These are phyloP conservation scores for Chlorencoelia australis DNA, from an alignment of 2,329 filamentous ascomycete species.

Conservation along the genomic window DNA sequence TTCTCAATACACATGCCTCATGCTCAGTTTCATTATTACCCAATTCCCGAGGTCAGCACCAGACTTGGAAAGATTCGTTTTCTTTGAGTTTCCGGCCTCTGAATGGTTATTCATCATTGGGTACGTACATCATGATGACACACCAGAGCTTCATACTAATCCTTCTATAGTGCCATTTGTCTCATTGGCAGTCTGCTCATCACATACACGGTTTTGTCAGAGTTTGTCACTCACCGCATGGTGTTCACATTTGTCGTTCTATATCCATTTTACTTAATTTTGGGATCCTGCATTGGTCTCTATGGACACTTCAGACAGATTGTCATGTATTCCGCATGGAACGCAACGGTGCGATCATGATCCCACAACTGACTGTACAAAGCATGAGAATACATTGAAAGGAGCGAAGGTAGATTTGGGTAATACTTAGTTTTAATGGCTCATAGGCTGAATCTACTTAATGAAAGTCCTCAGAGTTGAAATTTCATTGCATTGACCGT, in stretches of 20 bases:
- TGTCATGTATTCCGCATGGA: conserved; percentile 36
- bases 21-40: conserved; percentile 35
- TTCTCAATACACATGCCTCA: conserved; percentile 37
- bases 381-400: too few relatives aligned
- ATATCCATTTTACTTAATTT: conserved; percentile 33
- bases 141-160: neutral
- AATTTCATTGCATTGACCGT: too few relatives aligned
- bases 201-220: conserved; percentile 35
- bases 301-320: conserved; percentile 11
- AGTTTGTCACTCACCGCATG: conserved; percentile 33
- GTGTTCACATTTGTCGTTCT: conserved; percentile 33
- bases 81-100: conserved; percentile 38
- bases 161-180: conserved; percentile 29
- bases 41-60: conserved; percentile 32
- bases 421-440: too few relatives aligned
- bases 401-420: too few relatives aligned
- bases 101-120: conserved; percentile 37
- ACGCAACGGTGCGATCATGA: conserved; percentile 30
- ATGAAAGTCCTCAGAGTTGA: too few relatives aligned
- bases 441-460: too few relatives aligned
- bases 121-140: conserved; percentile 20
- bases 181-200: conserved; percentile 36
- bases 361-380: too few relatives aligned
- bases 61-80: conserved; percentile 32
- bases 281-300: conserved; percentile 1